Evolutionary conservation across 2,329 filamentous ascomycete genomes (phyloP), one percentile per base, ranked within the genome.

Genomic region (Westerdykella ornata): DNA sequence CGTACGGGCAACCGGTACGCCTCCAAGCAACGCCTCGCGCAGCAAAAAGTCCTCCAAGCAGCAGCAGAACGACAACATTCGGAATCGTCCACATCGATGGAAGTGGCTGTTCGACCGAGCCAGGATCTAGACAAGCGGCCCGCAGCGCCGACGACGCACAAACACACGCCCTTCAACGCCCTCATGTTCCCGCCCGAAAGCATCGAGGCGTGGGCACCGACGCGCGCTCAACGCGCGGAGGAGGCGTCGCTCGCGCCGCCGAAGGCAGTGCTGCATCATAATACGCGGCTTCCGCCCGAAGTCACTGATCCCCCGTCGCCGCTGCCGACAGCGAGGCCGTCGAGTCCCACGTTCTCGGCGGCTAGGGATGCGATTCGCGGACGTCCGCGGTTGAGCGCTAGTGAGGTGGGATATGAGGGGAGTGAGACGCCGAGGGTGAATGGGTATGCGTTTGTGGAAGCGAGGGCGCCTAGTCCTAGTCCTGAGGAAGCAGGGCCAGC

Each of bases 381-480:
- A 8, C 78, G 73, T 6, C 79, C 83, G 4, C 76, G 79, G 7
- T 69, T 73, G 2, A 76, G 73, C 7, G 77, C 82, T 17, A 78
- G 79, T 11, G 81, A 87, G 51, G 63, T 71, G 8, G 74, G 75
- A 2, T 77, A 72, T 45, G 72, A 73, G 1, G 84, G 82, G 13
- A 76, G 75, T 43, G 88, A 94, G 64, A 97, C 90, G 0, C 92
- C 90, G 0, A 77, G 87, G 2, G 86, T 97, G 0, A 94, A 94
- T 48, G 92, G 92, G 1, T 98, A 96, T 63, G 79, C 88, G 0
- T 97, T 95, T 66, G 89, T 98, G 28, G 88, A 95, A 52, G 88
- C 94, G 42, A 86, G 94, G 17, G 88, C 94, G 50, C 88, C 94
- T 43, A 85, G 84, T 31, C 76, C 78, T 0, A 74, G 43, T 7